A percentile compares a stretch with the other conserved stretches of the same genome.
These are phyloP conservation scores for Gigaspora rosea DNA, from an alignment of 192 early-diverging fungal species.

Conservation along the genomic window DNA sequence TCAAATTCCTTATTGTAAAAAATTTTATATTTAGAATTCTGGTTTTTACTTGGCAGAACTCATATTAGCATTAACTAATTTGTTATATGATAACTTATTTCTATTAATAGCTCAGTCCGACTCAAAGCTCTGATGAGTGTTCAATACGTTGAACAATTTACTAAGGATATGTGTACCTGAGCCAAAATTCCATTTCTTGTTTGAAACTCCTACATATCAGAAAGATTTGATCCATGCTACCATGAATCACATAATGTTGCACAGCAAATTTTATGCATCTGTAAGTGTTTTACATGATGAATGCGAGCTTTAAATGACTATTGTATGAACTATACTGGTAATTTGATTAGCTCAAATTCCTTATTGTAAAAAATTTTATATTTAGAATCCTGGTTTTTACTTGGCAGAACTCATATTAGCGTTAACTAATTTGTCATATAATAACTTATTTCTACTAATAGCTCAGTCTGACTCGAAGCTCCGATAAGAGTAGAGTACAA, in stretches of 20 bases:
- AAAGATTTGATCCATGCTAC: conserved; percentile 14
- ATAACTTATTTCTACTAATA: conserved; percentile 3
- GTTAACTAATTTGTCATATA: background rate
- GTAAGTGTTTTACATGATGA: conserved; percentile 1
- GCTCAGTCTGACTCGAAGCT: conserved; percentile 17
- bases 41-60: no score
- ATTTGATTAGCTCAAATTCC: no score
- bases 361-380: no score
- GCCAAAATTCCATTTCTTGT: conserved; percentile 14
- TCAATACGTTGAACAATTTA: conserved; percentile 26
- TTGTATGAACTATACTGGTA: no score
- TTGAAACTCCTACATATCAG: conserved; percentile 4
- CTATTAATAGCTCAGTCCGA: conserved; percentile 3
- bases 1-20: no score
- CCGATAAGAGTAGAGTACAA: conserved; percentile 23
- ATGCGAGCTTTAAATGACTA: no score
- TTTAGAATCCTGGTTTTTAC: no score
- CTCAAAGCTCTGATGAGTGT: conserved; percentile 21
- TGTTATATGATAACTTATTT: background rate
- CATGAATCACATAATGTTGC: conserved; percentile 24
- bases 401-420: background rate
- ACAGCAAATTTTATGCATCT: conserved; percentile 29
- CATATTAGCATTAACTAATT: conserved; percentile 12
- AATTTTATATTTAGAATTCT: no score
- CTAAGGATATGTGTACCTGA: conserved; percentile 2